Base-by-base conservation (phyloP, 148 eudicot genomes). In the Amaranthus hypochondriacus region DNA sequence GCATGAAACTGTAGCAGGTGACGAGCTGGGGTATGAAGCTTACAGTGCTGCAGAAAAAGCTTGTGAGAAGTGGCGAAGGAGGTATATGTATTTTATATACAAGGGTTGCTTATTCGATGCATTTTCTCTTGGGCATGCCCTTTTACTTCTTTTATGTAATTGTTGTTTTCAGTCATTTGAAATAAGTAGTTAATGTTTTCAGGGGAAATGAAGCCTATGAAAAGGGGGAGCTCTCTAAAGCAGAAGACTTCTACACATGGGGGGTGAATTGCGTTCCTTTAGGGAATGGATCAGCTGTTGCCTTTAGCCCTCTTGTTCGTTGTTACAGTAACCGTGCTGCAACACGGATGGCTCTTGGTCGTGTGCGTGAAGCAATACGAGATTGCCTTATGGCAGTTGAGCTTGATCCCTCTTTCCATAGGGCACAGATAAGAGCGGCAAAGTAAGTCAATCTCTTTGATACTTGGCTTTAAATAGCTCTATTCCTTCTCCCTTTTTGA, bases 321-420 rank as follows among this genome's bases (percentile, higher is more conserved):
- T 94, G 98, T 79, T 94, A 94, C 82, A 91, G 93, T 84, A 94
- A 94, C 70, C 98, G 98, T 54, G 98, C 97, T 76, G 97, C 97
- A 59, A 86, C 93, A 46, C 83, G 90, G 61, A 88, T 92, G 97
- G 86, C 87, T 77, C 85, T 84, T 77, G 92, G 92, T 70, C 87
- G 88, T 85, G 79, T 94, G 78, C 84, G 98, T 75, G 98, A 91
- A 85, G 97, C 93, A 69, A 57, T 94, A 65, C 76, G 53, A 65
- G 98, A 94, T 76, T 94, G 98, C 81, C 78, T 64, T 72, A 73
- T 48, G 77, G 97, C 98, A 56, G 86, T 87, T 87, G 75, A 84
- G 66, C 76, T 91, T 61, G 93, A 91, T 78, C 88, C 97, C 39
- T 69, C 76, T 75, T 91, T 91, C 79, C 83, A 81, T 54, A 94